Evolutionary conservation across 352 stramenopile species (phyloP), one percentile per base, ranked within the genome.

Genomic region (Globisporangium lucens): DNA sequence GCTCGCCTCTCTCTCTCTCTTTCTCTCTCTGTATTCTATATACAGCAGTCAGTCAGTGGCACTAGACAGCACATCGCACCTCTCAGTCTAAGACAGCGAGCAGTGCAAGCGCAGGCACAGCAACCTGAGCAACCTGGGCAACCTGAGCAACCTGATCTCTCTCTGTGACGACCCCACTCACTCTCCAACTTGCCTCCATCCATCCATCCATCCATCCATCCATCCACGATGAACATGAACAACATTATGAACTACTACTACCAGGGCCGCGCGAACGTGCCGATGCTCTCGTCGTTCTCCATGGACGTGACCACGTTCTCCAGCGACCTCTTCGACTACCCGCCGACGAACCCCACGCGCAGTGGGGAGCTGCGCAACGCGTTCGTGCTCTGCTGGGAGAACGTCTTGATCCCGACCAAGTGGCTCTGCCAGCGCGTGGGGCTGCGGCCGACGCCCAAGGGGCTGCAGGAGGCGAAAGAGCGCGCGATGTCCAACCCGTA

Each of bases 331-430:
- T 85, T 85, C 63, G 77, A 85, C 64, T 85, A 87, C 55, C 77
- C 77, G 7, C 73, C 69, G 4, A 73, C 69, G 6, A 9, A 74
- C 22, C 70, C 68, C 47, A 27, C 72, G 12, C 55, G 5, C 5
- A 56, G 55, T 12, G 56, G 56, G 7, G 52, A 69, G 20, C 68
- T 89, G 8, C 72, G 70, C 36, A 90, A 90, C 56, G 82, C 82
- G 12, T 85, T 83, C 56, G 79, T 90, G 46, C 29, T 90, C 59
- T 87, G 79, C 71, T 90, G 81, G 79, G 82, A 90, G 66, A 87
- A 90, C 66, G 80, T 89, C 10, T 70, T 90, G 24, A 61, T 85
- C 17, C 82, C 82, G 1, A 71, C 77, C 55, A 85, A 87, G 70
- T 90, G 82, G 80, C 80, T 90, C 75, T 74, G 74, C 62, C 76